These are phyloP conservation scores for Magnaporthiopsis poae DNA, from an alignment of 2,329 filamentous ascomycete species.

Conservation along the genomic window DNA sequence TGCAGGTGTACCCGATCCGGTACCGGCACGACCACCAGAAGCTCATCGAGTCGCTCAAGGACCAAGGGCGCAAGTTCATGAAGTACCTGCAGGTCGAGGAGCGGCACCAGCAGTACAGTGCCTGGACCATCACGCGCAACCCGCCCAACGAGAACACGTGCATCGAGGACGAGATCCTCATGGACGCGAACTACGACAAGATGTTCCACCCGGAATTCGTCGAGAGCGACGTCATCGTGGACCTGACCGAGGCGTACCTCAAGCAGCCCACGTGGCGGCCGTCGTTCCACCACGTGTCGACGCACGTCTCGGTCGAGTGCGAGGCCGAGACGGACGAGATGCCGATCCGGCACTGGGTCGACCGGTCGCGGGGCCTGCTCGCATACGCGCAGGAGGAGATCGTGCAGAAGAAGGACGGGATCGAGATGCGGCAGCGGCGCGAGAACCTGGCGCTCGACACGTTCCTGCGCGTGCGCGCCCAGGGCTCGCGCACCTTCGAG, in stretches of 20 bases:
- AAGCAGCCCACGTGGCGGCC: not conserved
- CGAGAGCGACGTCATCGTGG: constrained; percentile 18
- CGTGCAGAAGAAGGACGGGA: not conserved
- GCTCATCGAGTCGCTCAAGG: constrained; percentile 19
- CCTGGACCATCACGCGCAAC: constrained; percentile 30
- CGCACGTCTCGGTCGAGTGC: not conserved
- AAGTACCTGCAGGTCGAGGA: constrained; percentile 19
- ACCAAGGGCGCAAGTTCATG: constrained; percentile 10
- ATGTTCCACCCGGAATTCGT: constrained; percentile 11
- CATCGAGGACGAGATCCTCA: not conserved
- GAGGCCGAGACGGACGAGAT: not conserved
- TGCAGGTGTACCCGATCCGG: constrained; percentile 30
- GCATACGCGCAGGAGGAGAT: not conserved
- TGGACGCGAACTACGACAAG: not conserved
- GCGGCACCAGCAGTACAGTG: constrained; percentile 30
- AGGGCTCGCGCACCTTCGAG: not conserved
- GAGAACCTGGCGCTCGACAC: not conserved
- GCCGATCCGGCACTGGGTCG: not conserved
- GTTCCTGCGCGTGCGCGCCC: not conserved
- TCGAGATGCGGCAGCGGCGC: not conserved
- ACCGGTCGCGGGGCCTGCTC: not conserved
- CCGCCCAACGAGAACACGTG: constrained; percentile 18
- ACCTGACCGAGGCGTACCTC: constrained; percentile 16
- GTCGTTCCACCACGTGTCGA: not conserved
- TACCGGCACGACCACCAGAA: constrained; percentile 26